phyloP scores from a whole-genome alignment of 495 filamentous ascomycete species.

The Chaetomium fimeti region DNA sequence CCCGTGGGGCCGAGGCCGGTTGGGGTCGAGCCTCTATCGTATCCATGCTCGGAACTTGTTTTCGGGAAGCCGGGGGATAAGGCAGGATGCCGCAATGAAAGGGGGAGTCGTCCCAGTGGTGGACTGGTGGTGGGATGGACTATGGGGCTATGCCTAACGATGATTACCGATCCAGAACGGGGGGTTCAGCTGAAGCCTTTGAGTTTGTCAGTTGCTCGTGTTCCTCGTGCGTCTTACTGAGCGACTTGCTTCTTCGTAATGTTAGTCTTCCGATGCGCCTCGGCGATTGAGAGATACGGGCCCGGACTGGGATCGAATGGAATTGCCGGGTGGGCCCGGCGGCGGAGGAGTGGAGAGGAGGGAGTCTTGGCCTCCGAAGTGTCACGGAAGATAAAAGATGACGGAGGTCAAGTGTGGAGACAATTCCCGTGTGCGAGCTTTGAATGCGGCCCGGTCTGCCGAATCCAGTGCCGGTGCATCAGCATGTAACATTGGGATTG shows the following conservation, averaged over 20 bases:
- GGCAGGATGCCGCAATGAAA: not conserved
- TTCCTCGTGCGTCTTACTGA: not conserved
- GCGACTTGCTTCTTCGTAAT: not conserved
- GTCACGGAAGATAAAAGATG: constrained; percentile 25
- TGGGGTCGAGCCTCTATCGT: not conserved
- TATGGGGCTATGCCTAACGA: not conserved
- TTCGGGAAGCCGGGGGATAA: not conserved
- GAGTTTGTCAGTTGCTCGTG: not conserved
- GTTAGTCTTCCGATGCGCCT: constrained; percentile 6
- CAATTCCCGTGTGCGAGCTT: not conserved
- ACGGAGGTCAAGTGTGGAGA: not conserved
- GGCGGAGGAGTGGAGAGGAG: constrained; percentile 20
- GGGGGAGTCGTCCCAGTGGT: not conserved
- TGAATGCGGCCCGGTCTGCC: no score
- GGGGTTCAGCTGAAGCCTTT: not conserved
- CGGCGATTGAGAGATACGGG: constrained; percentile 4
- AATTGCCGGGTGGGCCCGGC: constrained; percentile 13
- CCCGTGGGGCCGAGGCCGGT: constrained; percentile 16
- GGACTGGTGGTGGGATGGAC: not conserved
- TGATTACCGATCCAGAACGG: not conserved
- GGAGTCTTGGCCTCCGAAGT: constrained; percentile 28
- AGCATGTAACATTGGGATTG: not conserved
- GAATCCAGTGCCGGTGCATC: no score
- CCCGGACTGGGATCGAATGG: not conserved
- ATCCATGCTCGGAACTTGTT: constrained; percentile 6